Evolutionary conservation across 2,329 filamentous ascomycete genomes (phyloP), one percentile per base, ranked within the genome.

Genomic region (Neonectria neomacrospora): DNA sequence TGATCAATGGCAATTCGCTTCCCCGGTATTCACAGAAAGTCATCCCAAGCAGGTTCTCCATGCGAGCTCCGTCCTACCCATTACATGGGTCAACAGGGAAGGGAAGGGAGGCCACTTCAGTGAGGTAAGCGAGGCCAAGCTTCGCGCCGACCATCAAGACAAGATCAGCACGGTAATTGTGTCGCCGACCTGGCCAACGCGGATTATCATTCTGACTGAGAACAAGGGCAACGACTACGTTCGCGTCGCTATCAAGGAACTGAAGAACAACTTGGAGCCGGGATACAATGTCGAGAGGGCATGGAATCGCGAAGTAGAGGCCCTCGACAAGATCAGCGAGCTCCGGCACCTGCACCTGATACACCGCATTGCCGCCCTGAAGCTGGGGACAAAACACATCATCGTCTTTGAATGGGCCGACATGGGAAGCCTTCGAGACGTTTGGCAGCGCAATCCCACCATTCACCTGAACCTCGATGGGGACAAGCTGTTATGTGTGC

Each of bases 321-420:
- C 67, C 2, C 57, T 69, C 2, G 34, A 53, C 20, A 45, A 62
- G 14, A 66, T 68, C 42, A 58, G 48, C 5, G 28, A 30, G 12
- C 41, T 66, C 18, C 12, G 34, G 6, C 39, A 64, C 20, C 60
- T 34, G 3, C 67, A 69, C 14, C 34, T 69, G 11, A 58, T 68
- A 12, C 58, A 44, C 18, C 48, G 50, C 3, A 63, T 62, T 0
- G 61, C 63, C 8, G 61, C 66, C 20, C 68, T 68, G 7, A 68
- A 37, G 5, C 39, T 30, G 0, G 44, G 37, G 1, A 28, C 44
- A 2, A 56, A 32, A 4, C 41, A 61, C 9, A 66, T 57, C 16
- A 68, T 69, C 4, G 22, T 69, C 47, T 65, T 60, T 10, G 66
- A 68, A 20, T 69, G 66, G 66, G 63, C 66, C 14, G 9, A 68